These are phyloP conservation scores for Penicillium sumatraense DNA, from an alignment of 2,329 filamentous ascomycete species.

Conservation along the genomic window DNA sequence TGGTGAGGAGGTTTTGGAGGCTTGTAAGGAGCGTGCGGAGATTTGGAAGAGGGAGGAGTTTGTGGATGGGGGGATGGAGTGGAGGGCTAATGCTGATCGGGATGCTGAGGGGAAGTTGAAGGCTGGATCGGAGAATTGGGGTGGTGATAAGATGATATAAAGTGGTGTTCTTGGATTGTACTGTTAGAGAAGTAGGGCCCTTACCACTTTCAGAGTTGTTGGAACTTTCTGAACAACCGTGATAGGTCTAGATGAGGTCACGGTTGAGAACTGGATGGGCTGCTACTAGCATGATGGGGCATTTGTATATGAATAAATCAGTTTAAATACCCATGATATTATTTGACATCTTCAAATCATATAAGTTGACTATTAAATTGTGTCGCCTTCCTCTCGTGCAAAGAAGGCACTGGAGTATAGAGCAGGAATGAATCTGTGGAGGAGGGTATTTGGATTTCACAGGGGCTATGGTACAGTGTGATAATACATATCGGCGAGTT, in stretches of 20 bases:
- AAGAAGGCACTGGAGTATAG: background rate
- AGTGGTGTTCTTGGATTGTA: background rate
- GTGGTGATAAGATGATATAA: background rate
- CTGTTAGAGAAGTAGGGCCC: no score
- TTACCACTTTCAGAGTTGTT: no score
- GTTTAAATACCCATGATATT: background rate
- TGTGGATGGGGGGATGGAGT: constrained; percentile 70
- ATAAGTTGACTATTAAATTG: background rate
- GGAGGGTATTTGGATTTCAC: constrained; percentile 34
- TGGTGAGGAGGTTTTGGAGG: constrained; percentile 86
- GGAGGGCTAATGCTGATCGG: constrained; percentile 86
- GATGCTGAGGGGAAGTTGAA: constrained; percentile 50
- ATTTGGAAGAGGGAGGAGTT: constrained; percentile 96
- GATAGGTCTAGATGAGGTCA: background rate
- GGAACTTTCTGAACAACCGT: no score
- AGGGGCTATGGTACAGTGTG: constrained; percentile 31
- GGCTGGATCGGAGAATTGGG: background rate
- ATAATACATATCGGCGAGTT: constrained; percentile 20
- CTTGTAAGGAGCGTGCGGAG: constrained; percentile 85
- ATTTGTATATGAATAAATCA: background rate
- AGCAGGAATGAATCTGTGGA: constrained; percentile 14
- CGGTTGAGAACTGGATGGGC: background rate
- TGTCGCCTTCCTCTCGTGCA: no score
- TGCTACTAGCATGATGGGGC: background rate
- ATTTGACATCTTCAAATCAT: background rate